Percentiles rank a stretch among this genome's conserved stretches.
phyloP scores from a whole-genome alignment of 2,329 filamentous ascomycete genomes.

The Aspergillus jensenii region DNA sequence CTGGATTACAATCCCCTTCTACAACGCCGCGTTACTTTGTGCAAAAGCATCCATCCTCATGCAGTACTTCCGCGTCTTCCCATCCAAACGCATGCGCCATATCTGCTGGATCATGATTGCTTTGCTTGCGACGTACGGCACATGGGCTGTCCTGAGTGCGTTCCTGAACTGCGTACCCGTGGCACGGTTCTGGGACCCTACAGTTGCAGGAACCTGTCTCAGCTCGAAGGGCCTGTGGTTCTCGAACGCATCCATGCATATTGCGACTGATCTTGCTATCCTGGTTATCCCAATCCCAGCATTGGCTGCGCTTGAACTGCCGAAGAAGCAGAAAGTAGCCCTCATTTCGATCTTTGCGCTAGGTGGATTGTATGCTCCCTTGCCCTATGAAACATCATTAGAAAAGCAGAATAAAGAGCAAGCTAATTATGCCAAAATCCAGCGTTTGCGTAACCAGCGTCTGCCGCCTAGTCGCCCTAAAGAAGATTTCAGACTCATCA shows the following conservation, averaged over 20 bases:
- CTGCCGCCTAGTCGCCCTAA: slow-evolving; percentile 32
- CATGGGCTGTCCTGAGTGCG: slow-evolving; percentile 36
- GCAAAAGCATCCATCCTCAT: slow-evolving; percentile 51
- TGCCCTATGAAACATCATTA: neutral
- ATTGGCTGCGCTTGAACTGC: slow-evolving; percentile 41
- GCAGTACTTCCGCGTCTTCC: slow-evolving; percentile 51
- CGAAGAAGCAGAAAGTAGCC: slow-evolving; percentile 42
- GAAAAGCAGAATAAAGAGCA: neutral
- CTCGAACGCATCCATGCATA: slow-evolving; percentile 46
- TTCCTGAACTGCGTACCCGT: slow-evolving; percentile 39
- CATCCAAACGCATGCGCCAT: slow-evolving; percentile 32
- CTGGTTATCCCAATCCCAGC: slow-evolving; percentile 48
- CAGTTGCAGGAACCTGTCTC: slow-evolving; percentile 36
- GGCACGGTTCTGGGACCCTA: slow-evolving; percentile 35
- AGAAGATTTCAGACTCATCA: slow-evolving; percentile 30
- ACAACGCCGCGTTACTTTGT: slow-evolving; percentile 37
- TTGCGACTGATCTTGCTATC: slow-evolving; percentile 45
- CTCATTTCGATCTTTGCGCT: slow-evolving; percentile 45
- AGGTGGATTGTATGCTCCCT: slow-evolving; percentile 33
- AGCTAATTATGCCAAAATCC: neutral
- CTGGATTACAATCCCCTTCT: slow-evolving; percentile 41
- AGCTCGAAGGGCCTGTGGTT: slow-evolving; percentile 43
- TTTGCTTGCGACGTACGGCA: slow-evolving; percentile 34
- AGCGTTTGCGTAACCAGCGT: slow-evolving; percentile 39
- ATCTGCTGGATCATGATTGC: slow-evolving; percentile 40